Conservation (phyloP, 2,329 filamentous ascomycete species). For the Xylaria digitata region DNA sequence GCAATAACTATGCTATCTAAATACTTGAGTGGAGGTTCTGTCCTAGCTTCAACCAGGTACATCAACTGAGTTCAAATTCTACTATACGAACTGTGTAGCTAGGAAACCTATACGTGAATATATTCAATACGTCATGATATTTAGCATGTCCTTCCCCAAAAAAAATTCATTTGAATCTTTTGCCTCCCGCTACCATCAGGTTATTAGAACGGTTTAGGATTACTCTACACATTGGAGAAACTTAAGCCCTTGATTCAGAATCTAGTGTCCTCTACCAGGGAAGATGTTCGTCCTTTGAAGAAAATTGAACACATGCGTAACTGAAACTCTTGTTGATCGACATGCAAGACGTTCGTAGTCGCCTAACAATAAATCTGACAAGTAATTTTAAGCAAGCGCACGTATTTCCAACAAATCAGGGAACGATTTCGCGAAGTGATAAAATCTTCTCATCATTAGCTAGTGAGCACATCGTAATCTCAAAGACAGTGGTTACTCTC, state of each 20-base stretch:
- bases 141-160: neutral
- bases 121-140: neutral
- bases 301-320: conserved; percentile 7
- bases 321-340: neutral
- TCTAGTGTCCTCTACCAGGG: neutral
- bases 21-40: neutral
- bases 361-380: neutral
- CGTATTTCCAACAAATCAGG: neutral
- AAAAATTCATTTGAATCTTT: neutral
- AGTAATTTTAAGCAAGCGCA: neutral
- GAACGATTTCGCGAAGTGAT: neutral
- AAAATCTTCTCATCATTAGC: neutral
- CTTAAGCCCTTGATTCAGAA: neutral
- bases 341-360: conserved; percentile 11
- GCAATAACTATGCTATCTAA: too few relatives aligned
- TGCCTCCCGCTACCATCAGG: neutral
- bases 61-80: neutral
- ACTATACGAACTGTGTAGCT: too few relatives aligned
- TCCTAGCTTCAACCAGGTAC: neutral
- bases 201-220: neutral
- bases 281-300: neutral
- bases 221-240: neutral
- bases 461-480: neutral
- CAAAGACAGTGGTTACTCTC: neutral
- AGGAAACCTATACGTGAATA: neutral